Evolutionary conservation across 768 basidiomycete genomes (phyloP).

Genomic region (Hygrocybe punicea): DNA sequence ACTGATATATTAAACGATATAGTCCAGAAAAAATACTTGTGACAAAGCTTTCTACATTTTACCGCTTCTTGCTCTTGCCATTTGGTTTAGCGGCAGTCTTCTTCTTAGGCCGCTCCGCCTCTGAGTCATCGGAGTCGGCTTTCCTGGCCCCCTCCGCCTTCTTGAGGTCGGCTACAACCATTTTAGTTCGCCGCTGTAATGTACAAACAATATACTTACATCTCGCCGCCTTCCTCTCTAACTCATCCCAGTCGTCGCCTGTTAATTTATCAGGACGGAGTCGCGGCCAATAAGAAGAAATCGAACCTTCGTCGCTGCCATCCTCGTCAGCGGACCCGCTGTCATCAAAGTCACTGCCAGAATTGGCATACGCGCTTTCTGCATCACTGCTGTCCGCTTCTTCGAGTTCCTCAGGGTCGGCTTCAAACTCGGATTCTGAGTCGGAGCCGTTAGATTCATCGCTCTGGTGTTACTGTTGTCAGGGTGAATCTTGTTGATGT

Average conservation of each 20-base stretch:
- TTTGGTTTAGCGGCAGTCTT: conserved; percentile 36
- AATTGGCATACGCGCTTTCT: conserved; percentile 67
- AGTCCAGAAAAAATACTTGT: background rate
- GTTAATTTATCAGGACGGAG: conserved; percentile 11
- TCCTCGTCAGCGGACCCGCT: conserved; percentile 60
- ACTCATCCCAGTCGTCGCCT: conserved; percentile 95
- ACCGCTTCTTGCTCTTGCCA: conserved; percentile 37
- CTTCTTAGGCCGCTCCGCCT: conserved; percentile 47
- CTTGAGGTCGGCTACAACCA: conserved; percentile 44
- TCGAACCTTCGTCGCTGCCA: conserved; percentile 62
- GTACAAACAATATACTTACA: conserved; percentile 42
- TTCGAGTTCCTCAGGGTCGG: conserved; percentile 54
- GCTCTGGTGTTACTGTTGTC: conserved; percentile 30
- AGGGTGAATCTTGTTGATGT: background rate
- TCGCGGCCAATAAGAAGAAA: background rate
- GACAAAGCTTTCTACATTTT: conserved; percentile 12
- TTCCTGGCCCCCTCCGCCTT: conserved; percentile 41
- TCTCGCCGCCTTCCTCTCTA: conserved; percentile 88
- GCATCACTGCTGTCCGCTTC: conserved; percentile 51
- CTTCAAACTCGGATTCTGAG: conserved; percentile 47
- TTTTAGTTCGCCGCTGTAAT: background rate
- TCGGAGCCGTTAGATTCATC: conserved; percentile 44
- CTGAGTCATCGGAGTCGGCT: conserved; percentile 53
- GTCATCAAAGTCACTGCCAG: conserved; percentile 57
- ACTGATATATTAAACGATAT: background rate